These are phyloP conservation scores for Actinomucor elegans DNA, from an alignment of 371 early-diverging fungal genomes.

Conservation along the genomic window DNA sequence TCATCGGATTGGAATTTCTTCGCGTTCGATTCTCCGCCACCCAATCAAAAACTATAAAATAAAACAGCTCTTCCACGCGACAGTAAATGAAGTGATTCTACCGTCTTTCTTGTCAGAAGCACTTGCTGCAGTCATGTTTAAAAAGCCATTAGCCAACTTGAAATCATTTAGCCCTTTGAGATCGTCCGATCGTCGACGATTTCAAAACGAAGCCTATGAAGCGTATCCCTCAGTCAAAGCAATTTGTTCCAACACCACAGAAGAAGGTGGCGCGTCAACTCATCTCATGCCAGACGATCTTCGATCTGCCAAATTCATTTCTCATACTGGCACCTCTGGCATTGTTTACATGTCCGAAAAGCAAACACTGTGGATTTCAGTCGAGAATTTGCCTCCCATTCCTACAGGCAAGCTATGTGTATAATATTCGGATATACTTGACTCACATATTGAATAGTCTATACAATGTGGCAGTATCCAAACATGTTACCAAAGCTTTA, in stretches of 20 bases:
- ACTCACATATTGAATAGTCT: too few relatives aligned
- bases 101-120: too few relatives aligned
- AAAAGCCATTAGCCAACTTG: constrained; percentile 55
- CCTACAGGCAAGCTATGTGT: constrained; percentile 40
- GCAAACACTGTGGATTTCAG: constrained; percentile 63
- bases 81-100: too few relatives aligned
- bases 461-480: constrained; percentile 68
- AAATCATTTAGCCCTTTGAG: constrained; percentile 62
- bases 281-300: constrained; percentile 56
- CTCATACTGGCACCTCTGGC: constrained; percentile 61
- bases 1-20: too few relatives aligned
- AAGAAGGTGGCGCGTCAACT: constrained; percentile 25
- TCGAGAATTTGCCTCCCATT: constrained; percentile 34
- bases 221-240: constrained; percentile 50
- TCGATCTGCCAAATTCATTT: constrained; percentile 61
- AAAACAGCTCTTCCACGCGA: too few relatives aligned
- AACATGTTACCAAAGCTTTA: constrained; percentile 58
- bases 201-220: constrained; percentile 56
- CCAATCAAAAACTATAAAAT: too few relatives aligned
- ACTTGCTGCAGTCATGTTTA: too few relatives aligned
- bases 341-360: constrained; percentile 56
- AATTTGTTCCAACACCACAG: constrained; percentile 6
- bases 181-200: constrained; percentile 59
- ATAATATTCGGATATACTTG: not conserved
- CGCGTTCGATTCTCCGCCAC: too few relatives aligned